Evolutionary conservation across 2,329 filamentous ascomycete genomes (phyloP).

Genomic region (Pestalotiopsis sp.): DNA sequence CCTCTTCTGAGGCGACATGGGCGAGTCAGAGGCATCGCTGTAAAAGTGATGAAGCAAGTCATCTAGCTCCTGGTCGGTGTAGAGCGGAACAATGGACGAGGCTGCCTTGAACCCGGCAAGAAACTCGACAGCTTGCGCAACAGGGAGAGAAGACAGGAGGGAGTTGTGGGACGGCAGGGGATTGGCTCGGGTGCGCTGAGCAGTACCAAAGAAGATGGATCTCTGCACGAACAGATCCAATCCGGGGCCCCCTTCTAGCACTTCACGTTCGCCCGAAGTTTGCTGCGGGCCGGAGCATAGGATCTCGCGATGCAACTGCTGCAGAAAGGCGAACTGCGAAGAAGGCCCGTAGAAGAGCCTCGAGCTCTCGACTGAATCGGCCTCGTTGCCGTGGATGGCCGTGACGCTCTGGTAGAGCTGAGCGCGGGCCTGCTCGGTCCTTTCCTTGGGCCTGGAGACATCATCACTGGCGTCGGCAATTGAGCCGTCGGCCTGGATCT

Average conservation of each 20-base stretch:
- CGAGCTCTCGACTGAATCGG: slow-evolving; percentile 24
- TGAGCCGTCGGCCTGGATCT: not conserved
- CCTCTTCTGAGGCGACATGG: slow-evolving; percentile 23
- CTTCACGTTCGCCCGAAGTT: slow-evolving; percentile 24
- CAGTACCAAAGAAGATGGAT: slow-evolving; percentile 33
- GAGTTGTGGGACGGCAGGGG: slow-evolving; percentile 10
- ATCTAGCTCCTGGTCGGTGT: slow-evolving; percentile 22
- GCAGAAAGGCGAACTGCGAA: slow-evolving; percentile 32
- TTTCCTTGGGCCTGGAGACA: not conserved
- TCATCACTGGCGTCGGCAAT: not conserved
- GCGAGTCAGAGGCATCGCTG: slow-evolving; percentile 9
- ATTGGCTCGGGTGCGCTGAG: slow-evolving; percentile 21
- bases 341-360: slow-evolving; percentile 31
- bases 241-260: slow-evolving; percentile 20
- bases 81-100: slow-evolving; percentile 20
- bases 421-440: not conserved
- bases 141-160: slow-evolving; percentile 13
- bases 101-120: slow-evolving; percentile 1
- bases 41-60: slow-evolving; percentile 23
- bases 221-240: slow-evolving; percentile 33
- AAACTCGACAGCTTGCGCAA: slow-evolving; percentile 17
- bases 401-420: slow-evolving; percentile 27
- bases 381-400: slow-evolving; percentile 20
- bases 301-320: slow-evolving; percentile 31
- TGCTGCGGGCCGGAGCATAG: slow-evolving; percentile 21